Evolutionary conservation across 768 basidiomycete species (phyloP), one percentile per base, ranked within the genome.

Genomic region (Pisolithus orientalis): DNA sequence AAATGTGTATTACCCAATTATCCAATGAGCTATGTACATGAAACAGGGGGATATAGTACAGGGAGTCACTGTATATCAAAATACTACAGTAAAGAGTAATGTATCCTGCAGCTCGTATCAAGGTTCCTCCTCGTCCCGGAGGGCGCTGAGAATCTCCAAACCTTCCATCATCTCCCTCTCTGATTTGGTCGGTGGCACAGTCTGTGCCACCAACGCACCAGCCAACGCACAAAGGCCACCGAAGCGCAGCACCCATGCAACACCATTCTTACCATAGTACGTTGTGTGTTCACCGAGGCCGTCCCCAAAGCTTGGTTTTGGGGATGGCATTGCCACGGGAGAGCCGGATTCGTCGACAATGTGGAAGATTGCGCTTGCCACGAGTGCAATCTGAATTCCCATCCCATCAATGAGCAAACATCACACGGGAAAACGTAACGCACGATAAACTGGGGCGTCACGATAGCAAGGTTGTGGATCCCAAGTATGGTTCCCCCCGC

Each of bases 391-490:
- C 93, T 91, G 59, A 52, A 54, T 24, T 21, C 10, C n/a, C 6
- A 44, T 28, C 32, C 8, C 9, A 25, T 13, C 2, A 14, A 8
- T 32, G 40, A 39, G 40, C 7, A 38, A 42, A 24, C 42, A 44
- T 47, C 32, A 11, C 28, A 29, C 32, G 14, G 21, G 44, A 21
- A 14, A 49, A 29, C 11, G 11, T 32, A 47, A 77, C 91, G 59
- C 64, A 94, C 94, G 49, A 94, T 77, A 64, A 97, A 89, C 60
- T 97, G 94, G 21, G 94, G 94, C 71, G 92, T 83, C 27, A 97
- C 94, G 54, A 97, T 93, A 5, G 94, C 90, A 16, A 97, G 75
- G 64, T 97, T 97, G 63, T 97, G 94, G 39, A 97, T 93, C 3
- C 94, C 94, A 39, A 96, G 78, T 38, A 95, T 84, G 1, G 94